phyloP scores from a whole-genome alignment of 192 early-diverging fungal species.

The Martensiomyces pterosporus region DNA sequence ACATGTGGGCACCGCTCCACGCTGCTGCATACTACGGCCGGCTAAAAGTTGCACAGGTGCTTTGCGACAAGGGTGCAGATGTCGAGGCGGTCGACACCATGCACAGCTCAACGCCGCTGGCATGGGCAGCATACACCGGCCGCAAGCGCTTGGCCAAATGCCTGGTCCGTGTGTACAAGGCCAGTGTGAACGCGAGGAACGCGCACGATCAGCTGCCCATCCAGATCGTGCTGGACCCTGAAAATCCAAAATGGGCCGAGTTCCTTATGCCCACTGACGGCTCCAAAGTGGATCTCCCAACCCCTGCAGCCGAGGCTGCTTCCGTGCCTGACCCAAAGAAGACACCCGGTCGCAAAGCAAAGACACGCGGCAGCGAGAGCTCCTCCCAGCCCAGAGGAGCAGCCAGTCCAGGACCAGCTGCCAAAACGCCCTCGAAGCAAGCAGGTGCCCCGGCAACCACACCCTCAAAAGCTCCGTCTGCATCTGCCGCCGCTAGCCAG shows the following conservation, averaged over 20 bases:
- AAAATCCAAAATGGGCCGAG: slow-evolving; percentile 45
- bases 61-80: slow-evolving; percentile 73
- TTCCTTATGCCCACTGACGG: slow-evolving; percentile 46
- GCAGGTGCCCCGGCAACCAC: no score
- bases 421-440: no score
- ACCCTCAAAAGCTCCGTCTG: no score
- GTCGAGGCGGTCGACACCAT: slow-evolving; percentile 81
- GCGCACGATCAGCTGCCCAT: slow-evolving; percentile 70
- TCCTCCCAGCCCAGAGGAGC: no score
- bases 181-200: slow-evolving; percentile 73
- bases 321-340: slow-evolving; percentile 21
- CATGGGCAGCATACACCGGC: slow-evolving; percentile 85
- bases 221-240: slow-evolving; percentile 70
- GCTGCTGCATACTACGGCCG: slow-evolving; percentile 81
- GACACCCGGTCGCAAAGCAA: slow-evolving; percentile 19
- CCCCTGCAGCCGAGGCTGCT: background rate
- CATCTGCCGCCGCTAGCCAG: no score
- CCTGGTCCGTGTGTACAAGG: slow-evolving; percentile 72
- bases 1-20: slow-evolving; percentile 84
- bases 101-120: slow-evolving; percentile 77
- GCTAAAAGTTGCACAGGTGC: slow-evolving; percentile 57
- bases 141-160: slow-evolving; percentile 65
- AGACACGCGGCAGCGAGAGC: no score
- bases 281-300: slow-evolving; percentile 34
- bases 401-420: no score